A percentile compares a stretch with the other conserved stretches of the same genome.
phyloP scores from a whole-genome alignment of 2,329 filamentous ascomycete species.

The Pseudogymnoascus sp. region DNA sequence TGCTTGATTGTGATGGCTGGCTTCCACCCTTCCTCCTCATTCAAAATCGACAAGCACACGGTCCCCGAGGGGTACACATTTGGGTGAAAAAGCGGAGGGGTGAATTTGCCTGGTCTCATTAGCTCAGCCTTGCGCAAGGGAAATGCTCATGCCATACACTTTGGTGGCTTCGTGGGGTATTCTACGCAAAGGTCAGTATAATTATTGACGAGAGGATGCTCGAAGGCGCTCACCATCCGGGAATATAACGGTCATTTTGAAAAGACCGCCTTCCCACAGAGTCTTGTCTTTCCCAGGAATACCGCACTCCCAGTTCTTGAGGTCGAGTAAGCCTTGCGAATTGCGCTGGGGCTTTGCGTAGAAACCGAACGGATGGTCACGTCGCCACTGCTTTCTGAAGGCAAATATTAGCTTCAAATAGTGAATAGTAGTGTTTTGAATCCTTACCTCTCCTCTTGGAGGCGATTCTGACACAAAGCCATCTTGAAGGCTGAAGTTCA shows the following conservation, averaged over 20 bases:
- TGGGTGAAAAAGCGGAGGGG: constrained; percentile 90
- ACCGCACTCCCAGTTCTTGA: constrained; percentile 95
- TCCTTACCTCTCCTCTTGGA: constrained; percentile 77
- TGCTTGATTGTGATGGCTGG: constrained; percentile 98
- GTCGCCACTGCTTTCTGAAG: constrained; percentile 88
- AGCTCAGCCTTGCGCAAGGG: constrained; percentile 11
- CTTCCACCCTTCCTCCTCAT: constrained; percentile 98
- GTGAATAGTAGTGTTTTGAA: not conserved
- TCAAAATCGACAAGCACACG: constrained; percentile 92
- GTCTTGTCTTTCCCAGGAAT: constrained; percentile 96
- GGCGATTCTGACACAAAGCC: constrained; percentile 80
- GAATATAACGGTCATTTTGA: constrained; percentile 88
- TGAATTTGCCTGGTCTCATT: constrained; percentile 71
- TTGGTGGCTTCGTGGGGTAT: constrained; percentile 96
- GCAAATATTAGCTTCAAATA: constrained; percentile 2
- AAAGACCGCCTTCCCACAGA: constrained; percentile 94
- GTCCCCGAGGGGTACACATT: constrained; percentile 98
- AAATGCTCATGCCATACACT: constrained; percentile 56
- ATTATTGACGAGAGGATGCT: not conserved
- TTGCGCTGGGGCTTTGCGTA: constrained; percentile 82
- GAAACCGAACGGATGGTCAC: constrained; percentile 96
- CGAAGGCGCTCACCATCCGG: constrained; percentile 65
- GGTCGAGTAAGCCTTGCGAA: constrained; percentile 70
- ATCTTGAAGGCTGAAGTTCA: constrained; percentile 38
- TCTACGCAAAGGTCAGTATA: constrained; percentile 46